Evolutionary conservation across 768 basidiomycete species (phyloP), one percentile per base, ranked within the genome.

Genomic region (Boletus vinaceobasis): DNA sequence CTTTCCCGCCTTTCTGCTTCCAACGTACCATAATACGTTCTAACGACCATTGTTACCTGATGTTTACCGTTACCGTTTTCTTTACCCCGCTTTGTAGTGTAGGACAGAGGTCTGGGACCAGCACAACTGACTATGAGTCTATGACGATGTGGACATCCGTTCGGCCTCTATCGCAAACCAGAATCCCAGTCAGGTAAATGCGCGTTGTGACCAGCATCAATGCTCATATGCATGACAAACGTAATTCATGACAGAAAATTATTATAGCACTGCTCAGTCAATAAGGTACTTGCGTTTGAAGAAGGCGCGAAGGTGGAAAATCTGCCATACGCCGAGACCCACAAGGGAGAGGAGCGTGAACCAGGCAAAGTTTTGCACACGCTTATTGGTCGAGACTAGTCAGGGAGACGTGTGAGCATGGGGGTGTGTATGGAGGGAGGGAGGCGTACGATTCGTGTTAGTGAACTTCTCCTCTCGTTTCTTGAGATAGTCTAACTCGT

Each of bases 241-340:
- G 17, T 44, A 19, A 50, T 29, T 38, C 59, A 13, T 35, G 39
- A 44, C 31, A 48, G 19, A 11, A 48, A 39, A 59, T 57, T 32
- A 55, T 42, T 32, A 55, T 42, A 55, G 36, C 56, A 60, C 47
- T 38, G 43, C 56, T 74, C 73, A 89, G 66, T 94, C 92, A 65
- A 94, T 94, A 66, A 94, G 85, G 73, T 94, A 93, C 74, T 94
- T 97, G 66, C 88, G 82, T 77, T 92, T 94, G 84, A 98, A 98
- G 84, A 90, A 98, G 7, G 93, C 82, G 43, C 94, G 85, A 14
- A 99, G 77, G 67, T 98, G 96, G 68, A 97, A 74, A 43, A 99
- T 90, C 75, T 98, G 94, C 97, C 96, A 99, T 42, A 80, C 81
- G 7, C 97, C 95, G 36, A 98, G 77, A 27, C 77, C 83, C 32